Evolutionary conservation across 2,329 filamentous ascomycete species (phyloP).

Genomic region (Mycogone perniciosa): DNA sequence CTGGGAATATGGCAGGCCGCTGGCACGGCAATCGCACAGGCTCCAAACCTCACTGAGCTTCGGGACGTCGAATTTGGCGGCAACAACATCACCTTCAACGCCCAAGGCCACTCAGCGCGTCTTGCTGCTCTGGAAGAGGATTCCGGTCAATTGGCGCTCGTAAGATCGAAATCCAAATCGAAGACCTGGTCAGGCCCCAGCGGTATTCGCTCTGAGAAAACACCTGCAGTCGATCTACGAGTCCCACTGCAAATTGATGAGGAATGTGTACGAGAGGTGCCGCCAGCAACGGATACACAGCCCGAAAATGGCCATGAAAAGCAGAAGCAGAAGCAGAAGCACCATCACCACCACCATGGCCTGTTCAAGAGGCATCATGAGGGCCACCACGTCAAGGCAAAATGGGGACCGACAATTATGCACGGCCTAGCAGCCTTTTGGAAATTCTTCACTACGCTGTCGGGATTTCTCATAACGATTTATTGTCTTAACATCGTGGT

Average conservation of each 20-base stretch:
- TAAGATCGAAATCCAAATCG: slow-evolving; percentile 12
- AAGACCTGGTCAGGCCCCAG: background rate
- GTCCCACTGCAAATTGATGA: background rate
- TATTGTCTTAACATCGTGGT: slow-evolving; percentile 26
- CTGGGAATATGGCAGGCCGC: slow-evolving; percentile 26
- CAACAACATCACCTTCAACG: slow-evolving; percentile 23
- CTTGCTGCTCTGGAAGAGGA: slow-evolving; percentile 18
- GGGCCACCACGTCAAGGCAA: slow-evolving; percentile 16
- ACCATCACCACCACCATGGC: slow-evolving; percentile 13
- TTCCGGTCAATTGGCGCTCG: slow-evolving; percentile 19
- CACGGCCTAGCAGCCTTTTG: slow-evolving; percentile 23
- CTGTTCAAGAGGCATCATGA: slow-evolving; percentile 16
- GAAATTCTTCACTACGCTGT: slow-evolving; percentile 24
- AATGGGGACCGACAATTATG: slow-evolving; percentile 19
- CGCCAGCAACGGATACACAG: background rate
- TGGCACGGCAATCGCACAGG: slow-evolving; percentile 25
- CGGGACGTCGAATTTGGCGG: slow-evolving; percentile 22
- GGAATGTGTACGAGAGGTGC: background rate
- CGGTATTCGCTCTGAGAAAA: background rate
- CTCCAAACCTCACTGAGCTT: slow-evolving; percentile 23
- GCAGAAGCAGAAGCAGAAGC: slow-evolving; percentile 10
- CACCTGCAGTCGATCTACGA: background rate
- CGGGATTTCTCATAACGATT: slow-evolving; percentile 24
- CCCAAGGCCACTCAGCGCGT: slow-evolving; percentile 24
- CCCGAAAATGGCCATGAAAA: slow-evolving; percentile 4